phyloP scores from a whole-genome alignment of 2,329 filamentous ascomycete species.

The Alternaria burnsii region DNA sequence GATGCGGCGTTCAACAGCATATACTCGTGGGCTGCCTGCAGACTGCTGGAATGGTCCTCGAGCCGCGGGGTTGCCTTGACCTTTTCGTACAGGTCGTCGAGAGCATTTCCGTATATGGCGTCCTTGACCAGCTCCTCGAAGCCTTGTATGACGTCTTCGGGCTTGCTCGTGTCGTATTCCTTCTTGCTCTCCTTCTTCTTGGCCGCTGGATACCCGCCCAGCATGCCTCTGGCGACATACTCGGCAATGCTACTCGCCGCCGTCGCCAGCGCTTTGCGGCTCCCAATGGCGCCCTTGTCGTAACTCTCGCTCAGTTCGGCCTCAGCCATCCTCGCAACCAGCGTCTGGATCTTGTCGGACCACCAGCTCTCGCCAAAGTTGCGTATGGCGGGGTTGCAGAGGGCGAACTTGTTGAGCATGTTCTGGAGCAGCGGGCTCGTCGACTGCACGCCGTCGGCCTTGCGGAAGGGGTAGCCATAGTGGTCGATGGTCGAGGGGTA shows the following conservation, averaged over 20 bases:
- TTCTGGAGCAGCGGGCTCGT: constrained; percentile 72
- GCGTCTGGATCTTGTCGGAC: constrained; percentile 52
- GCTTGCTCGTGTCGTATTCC: constrained; percentile 66
- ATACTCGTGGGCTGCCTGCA: constrained; percentile 71
- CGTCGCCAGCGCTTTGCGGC: constrained; percentile 77
- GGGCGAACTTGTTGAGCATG: constrained; percentile 70
- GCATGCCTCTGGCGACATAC: constrained; percentile 70
- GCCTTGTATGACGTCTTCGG: constrained; percentile 68
- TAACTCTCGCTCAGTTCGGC: constrained; percentile 82
- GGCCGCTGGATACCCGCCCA: constrained; percentile 66
- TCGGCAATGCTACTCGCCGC: constrained; percentile 75
- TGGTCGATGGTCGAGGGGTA: constrained; percentile 67
- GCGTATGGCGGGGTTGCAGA: constrained; percentile 71
- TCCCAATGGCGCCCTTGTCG: constrained; percentile 78
- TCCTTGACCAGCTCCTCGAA: constrained; percentile 74
- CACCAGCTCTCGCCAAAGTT: constrained; percentile 62
- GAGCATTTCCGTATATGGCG: constrained; percentile 72
- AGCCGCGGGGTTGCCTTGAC: constrained; percentile 68
- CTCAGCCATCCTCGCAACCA: constrained; percentile 61
- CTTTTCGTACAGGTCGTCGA: constrained; percentile 71
- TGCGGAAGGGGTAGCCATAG: constrained; percentile 75
- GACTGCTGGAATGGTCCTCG: constrained; percentile 68
- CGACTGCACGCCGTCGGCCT: constrained; percentile 56
- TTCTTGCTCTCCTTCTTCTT: constrained; percentile 43
- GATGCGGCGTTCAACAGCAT: constrained; percentile 77